Conservation (phyloP, 2,329 filamentous ascomycete species). For the Arthrobotrys sphaeroides region DNA sequence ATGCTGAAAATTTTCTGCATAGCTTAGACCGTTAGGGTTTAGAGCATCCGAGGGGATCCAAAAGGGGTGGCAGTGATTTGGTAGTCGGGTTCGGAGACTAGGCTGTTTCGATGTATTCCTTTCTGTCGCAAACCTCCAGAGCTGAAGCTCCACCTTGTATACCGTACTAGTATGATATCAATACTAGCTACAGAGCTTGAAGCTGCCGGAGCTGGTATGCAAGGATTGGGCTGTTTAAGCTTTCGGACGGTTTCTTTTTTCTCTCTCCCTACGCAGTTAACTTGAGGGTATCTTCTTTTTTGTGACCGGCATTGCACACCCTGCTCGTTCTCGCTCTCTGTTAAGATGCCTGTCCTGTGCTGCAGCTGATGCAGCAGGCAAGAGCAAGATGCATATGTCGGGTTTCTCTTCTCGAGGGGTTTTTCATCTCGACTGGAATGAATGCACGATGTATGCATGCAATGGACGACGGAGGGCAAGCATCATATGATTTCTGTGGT, state of each 20-base stretch:
- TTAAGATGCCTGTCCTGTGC: neutral
- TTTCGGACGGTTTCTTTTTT: neutral
- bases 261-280: no score
- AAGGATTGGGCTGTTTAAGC: neutral
- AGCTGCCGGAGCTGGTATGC: no score
- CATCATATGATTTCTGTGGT: no score
- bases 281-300: no score
- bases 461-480: no score
- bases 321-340: no score
- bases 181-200: neutral
- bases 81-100: neutral
- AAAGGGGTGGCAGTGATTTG: neutral
- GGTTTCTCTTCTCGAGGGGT: neutral
- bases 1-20: no score
- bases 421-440: conserved; percentile 15
- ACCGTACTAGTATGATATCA: no score
- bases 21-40: conserved; percentile 12
- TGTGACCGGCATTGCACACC: no score
- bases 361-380: neutral
- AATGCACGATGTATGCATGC: no score
- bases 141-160: neutral
- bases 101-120: no score
- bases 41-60: neutral
- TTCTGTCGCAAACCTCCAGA: neutral
- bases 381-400: neutral